These are phyloP conservation scores for Ascocoryne sarcoides DNA, from an alignment of 2,329 filamentous ascomycete genomes.

Conservation along the genomic window DNA sequence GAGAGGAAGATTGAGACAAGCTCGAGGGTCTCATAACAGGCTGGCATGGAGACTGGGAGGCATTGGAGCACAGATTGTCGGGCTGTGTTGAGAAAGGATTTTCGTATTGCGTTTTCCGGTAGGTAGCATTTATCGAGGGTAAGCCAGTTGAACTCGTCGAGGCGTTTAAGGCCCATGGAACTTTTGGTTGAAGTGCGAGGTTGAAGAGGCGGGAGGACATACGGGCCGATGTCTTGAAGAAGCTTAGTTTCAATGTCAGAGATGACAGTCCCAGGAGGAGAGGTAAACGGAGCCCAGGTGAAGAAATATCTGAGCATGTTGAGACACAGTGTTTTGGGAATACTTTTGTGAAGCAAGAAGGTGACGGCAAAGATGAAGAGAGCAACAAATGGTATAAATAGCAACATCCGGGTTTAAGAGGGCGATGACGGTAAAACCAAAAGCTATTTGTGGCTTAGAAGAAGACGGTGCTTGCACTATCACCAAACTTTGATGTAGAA, in stretches of 20 bases:
- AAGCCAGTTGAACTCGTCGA: conserved; percentile 40
- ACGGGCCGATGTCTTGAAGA: not conserved
- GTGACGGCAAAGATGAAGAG: not conserved
- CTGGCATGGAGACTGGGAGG: conserved; percentile 34
- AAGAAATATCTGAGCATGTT: not conserved
- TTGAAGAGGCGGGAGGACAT: conserved; percentile 15
- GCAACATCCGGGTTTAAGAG: not conserved
- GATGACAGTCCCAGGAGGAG: not conserved
- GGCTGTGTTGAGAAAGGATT: conserved; percentile 32
- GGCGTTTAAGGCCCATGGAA: conserved; percentile 39
- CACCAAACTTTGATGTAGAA: not conserved
- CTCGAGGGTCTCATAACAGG: conserved; percentile 39
- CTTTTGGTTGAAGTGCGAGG: conserved; percentile 25
- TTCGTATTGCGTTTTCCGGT: conserved; percentile 34
- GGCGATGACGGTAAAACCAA: not conserved
- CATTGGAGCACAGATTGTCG: conserved; percentile 36
- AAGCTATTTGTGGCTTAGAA: not conserved
- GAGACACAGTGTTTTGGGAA: not conserved
- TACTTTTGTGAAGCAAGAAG: not conserved
- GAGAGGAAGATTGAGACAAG: conserved; percentile 38
- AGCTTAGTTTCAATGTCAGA: not conserved
- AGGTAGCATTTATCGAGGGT: conserved; percentile 38
- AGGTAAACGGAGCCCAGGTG: not conserved
- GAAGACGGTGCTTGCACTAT: not conserved
- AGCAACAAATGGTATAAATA: not conserved